A percentile compares a stretch with the other conserved stretches of the same genome.
phyloP scores from a whole-genome alignment of 2,329 filamentous ascomycete species.

The Aspergillus uvarum region DNA sequence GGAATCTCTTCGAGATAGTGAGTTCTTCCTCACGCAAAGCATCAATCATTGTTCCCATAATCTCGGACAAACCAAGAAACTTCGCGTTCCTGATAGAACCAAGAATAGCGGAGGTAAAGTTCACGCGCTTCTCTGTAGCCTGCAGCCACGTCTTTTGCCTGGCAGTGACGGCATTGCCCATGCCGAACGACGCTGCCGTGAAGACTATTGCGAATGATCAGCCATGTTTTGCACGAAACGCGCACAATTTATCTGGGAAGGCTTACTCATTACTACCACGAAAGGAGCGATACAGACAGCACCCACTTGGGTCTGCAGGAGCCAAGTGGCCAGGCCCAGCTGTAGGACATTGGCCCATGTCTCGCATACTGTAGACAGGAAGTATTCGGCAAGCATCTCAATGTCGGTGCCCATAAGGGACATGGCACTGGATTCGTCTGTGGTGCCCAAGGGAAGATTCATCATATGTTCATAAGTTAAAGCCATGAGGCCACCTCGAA shows the following conservation, averaged over 20 bases:
- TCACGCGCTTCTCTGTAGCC: conserved; percentile 45
- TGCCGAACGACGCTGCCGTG: too few species aligned
- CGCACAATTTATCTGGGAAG: too few species aligned
- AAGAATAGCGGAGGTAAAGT: conserved; percentile 40
- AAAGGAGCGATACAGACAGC: conserved; percentile 20
- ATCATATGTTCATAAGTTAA: conserved; percentile 22
- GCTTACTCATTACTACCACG: too few species aligned
- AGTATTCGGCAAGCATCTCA: conserved; percentile 25
- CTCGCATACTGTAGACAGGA: conserved; percentile 26
- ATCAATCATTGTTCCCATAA: conserved; percentile 27
- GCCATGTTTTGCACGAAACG: too few species aligned
- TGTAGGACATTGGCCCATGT: conserved; percentile 38
- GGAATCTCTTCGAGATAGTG: conserved; percentile 19
- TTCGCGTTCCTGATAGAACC: conserved; percentile 46
- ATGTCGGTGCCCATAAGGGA: conserved; percentile 23
- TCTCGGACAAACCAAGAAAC: conserved; percentile 34
- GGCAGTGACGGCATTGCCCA: conserved; percentile 18
- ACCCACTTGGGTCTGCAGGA: conserved; percentile 32
- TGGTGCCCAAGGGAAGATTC: conserved; percentile 18
- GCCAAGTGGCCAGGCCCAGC: conserved; percentile 36
- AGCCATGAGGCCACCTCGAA: conserved; percentile 22
- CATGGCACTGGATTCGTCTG: conserved; percentile 25
- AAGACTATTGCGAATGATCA: too few species aligned
- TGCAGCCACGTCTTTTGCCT: conserved; percentile 42
- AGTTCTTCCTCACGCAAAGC: conserved; percentile 25